These are phyloP conservation scores for Leishmania braziliensis DNA, from an alignment of 208 protist genomes.

Conservation along the genomic window DNA sequence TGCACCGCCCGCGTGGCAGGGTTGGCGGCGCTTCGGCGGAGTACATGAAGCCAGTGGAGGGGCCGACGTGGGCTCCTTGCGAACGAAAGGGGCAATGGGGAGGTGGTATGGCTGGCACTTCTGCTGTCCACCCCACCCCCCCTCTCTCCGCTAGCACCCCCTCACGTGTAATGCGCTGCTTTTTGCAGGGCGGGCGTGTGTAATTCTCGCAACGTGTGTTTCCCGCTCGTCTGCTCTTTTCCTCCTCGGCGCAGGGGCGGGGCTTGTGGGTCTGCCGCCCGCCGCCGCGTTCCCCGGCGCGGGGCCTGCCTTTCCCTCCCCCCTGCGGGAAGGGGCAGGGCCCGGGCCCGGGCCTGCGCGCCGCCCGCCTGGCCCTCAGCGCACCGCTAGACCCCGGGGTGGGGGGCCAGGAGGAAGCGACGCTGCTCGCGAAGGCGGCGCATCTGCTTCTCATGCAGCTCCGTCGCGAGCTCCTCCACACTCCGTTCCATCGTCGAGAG, in stretches of 20 bases:
- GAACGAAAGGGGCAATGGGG: neutral
- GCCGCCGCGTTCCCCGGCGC: no score
- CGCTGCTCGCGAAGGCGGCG: constrained; percentile 23
- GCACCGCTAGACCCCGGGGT: neutral
- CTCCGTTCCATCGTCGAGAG: neutral
- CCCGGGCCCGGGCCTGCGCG: no score
- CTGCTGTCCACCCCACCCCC: neutral
- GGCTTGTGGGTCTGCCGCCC: no score
- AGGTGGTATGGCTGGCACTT: neutral
- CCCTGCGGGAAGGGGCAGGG: no score
- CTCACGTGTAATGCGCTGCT: neutral
- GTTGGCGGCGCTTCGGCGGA: neutral
- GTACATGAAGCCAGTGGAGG: neutral
- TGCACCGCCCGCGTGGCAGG: neutral
- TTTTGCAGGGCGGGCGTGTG: neutral
- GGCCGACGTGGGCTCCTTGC: neutral
- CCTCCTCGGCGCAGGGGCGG: neutral
- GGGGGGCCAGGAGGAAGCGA: constrained; percentile 8
- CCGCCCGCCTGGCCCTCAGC: no score
- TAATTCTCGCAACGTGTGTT: neutral
- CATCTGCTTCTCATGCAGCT: constrained; percentile 31
- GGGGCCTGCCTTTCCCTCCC: no score
- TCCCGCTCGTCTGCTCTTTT: neutral
- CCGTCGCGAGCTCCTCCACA: constrained; percentile 28
- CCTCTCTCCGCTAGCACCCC: neutral